phyloP scores from a whole-genome alignment of 371 early-diverging fungal genomes.

The Mortierella sp. region DNA sequence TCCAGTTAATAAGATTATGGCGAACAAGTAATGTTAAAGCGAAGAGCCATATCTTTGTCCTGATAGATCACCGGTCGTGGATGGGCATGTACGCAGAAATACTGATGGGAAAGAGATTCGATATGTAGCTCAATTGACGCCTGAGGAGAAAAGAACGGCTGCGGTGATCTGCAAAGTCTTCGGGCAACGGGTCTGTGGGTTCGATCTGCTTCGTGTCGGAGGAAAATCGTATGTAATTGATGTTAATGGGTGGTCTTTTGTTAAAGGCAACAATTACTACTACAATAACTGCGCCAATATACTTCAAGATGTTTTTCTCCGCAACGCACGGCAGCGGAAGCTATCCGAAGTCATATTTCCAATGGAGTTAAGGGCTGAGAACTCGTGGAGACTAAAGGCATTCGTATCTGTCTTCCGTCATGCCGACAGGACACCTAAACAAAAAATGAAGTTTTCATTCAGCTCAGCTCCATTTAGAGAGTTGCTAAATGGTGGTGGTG shows the following conservation, averaged over 20 bases:
- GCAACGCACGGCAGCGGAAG: constrained; percentile 63
- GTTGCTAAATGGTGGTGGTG: constrained; percentile 73
- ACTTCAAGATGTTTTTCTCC: constrained; percentile 77
- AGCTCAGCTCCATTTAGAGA: constrained; percentile 75
- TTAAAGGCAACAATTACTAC: constrained; percentile 96
- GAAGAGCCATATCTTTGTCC: background rate
- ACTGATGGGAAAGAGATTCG: constrained; percentile 98
- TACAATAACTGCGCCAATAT: constrained; percentile 89
- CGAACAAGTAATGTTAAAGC: too few species aligned
- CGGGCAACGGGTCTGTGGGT: constrained; percentile 91
- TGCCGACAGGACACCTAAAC: constrained; percentile 98
- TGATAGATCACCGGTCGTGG: constrained; percentile 94
- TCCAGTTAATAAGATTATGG: background rate
- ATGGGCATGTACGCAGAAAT: constrained; percentile 96
- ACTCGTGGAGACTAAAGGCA: constrained; percentile 94
- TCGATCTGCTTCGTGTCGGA: constrained; percentile 91
- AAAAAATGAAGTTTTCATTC: constrained; percentile 89
- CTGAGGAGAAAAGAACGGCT: constrained; percentile 90
- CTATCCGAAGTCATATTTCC: constrained; percentile 73
- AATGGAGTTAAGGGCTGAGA: constrained; percentile 76
- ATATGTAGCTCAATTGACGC: constrained; percentile 85
- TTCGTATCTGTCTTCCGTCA: constrained; percentile 95
- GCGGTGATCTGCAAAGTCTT: constrained; percentile 85
- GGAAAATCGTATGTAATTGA: constrained; percentile 97
- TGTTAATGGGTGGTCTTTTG: constrained; percentile 99